These are phyloP conservation scores for Mycena galericulata DNA, from an alignment of 768 basidiomycete genomes.

Conservation along the genomic window DNA sequence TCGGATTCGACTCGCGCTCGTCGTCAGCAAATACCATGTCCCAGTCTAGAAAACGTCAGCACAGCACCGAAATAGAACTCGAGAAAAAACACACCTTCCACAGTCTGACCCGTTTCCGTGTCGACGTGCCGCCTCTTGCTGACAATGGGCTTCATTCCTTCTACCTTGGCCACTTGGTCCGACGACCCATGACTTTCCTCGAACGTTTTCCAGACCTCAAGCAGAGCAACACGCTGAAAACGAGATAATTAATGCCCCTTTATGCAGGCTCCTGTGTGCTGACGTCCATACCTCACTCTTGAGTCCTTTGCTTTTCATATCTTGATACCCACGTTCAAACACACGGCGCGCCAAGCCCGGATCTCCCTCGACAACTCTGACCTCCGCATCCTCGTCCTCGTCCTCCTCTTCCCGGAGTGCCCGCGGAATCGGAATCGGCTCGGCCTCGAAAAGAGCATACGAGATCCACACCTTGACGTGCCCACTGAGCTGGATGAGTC, in stretches of 20 bases:
- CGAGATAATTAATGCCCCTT: slow-evolving; percentile 7
- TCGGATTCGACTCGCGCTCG: slow-evolving; percentile 92
- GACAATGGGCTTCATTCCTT: slow-evolving; percentile 93
- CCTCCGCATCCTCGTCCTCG: slow-evolving; percentile 71
- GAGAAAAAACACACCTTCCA: slow-evolving; percentile 72
- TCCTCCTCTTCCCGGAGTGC: slow-evolving; percentile 80
- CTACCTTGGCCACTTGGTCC: slow-evolving; percentile 83
- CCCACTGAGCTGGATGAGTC: slow-evolving; percentile 85
- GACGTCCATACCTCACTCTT: slow-evolving; percentile 83
- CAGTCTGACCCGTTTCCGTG: slow-evolving; percentile 84
- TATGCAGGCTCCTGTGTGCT: not conserved
- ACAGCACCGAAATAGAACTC: not conserved
- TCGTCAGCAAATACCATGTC: slow-evolving; percentile 97
- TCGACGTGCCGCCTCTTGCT: slow-evolving; percentile 88
- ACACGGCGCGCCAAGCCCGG: slow-evolving; percentile 76
- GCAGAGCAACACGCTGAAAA: slow-evolving; percentile 84
- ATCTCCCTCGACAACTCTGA: slow-evolving; percentile 80
- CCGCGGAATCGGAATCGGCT: slow-evolving; percentile 73
- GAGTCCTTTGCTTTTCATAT: slow-evolving; percentile 81
- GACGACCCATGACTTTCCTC: slow-evolving; percentile 84
- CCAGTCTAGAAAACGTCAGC: slow-evolving; percentile 71
- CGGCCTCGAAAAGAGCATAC: slow-evolving; percentile 92
- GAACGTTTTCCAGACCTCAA: slow-evolving; percentile 96
- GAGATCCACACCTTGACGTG: slow-evolving; percentile 99
- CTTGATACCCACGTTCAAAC: slow-evolving; percentile 90